Evolutionary conservation across 2,329 filamentous ascomycete species (phyloP).

Genomic region (Beauveria pseudobassiana): DNA sequence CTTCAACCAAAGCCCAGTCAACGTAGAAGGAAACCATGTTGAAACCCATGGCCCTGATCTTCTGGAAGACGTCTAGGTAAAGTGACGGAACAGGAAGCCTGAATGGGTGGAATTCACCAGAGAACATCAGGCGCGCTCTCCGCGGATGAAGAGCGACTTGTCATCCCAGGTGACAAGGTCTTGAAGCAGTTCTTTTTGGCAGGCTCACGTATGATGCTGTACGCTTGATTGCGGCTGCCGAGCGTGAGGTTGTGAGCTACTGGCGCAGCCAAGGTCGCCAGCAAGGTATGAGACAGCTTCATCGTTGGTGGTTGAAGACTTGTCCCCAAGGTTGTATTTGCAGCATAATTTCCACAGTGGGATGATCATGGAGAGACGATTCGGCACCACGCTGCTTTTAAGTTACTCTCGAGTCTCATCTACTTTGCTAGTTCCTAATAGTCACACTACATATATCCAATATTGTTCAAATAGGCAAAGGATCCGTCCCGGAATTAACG

Average conservation of each 20-base stretch:
- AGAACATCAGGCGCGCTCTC: slow-evolving; percentile 66
- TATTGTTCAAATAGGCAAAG: neutral
- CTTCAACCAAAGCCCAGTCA: slow-evolving; percentile 72
- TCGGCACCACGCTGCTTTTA: neutral
- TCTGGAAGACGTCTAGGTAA: slow-evolving; percentile 70
- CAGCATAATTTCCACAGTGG: neutral
- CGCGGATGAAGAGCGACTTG: slow-evolving; percentile 61
- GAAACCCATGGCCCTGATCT: slow-evolving; percentile 74
- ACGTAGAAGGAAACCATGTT: slow-evolving; percentile 74
- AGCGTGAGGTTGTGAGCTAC: slow-evolving; percentile 14
- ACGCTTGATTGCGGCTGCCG: slow-evolving; percentile 15
- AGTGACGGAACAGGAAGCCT: slow-evolving; percentile 38
- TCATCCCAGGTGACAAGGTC: slow-evolving; percentile 61
- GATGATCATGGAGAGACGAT: neutral
- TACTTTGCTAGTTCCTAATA: neutral
- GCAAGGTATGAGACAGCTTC: slow-evolving; percentile 16
- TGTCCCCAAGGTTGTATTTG: neutral
- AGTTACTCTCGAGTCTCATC: neutral
- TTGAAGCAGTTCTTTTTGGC: slow-evolving; percentile 22
- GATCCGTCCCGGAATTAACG: neutral
- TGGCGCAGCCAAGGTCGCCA: slow-evolving; percentile 12
- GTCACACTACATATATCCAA: neutral
- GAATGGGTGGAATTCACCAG: slow-evolving; percentile 67
- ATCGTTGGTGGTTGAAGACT: slow-evolving; percentile 13
- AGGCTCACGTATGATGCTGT: slow-evolving; percentile 17